Base-by-base conservation (phyloP, 768 basidiomycete genomes). In the Lactarius indigo region DNA sequence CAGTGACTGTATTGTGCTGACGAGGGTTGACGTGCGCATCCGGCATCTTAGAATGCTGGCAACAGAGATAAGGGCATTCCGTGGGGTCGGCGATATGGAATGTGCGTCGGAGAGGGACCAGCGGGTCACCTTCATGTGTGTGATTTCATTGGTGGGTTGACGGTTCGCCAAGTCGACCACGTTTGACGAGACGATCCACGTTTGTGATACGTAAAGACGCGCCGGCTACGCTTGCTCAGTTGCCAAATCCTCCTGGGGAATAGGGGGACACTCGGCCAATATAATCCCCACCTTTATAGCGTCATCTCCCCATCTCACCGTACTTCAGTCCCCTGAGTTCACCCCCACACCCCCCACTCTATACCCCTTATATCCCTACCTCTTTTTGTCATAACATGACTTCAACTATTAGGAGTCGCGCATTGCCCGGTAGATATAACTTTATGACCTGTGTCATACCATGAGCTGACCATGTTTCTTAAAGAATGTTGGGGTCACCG, bases 401-500 rank as follows among this genome's bases (percentile, higher is more conserved):
- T 52, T 57, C 44, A 8, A 58, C 41, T 30, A 58, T 35, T 30
- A 58, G 42, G 58, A 54, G 26, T 42, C 64, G 78, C 15, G 75
- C 78, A n/a, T 52, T 70, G 54, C 70, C 70, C 31, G 68, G 68
- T 70, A 30, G 23, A 63, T 50, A 7, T 47, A 41, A 58, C 42
- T 41, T 20, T 26, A 1, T 9, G 9, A 30, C 7, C 26, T 18
- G 31, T 66, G 37, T 39, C 56, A 23, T 41, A 13, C 20, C 20
- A 9, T 42, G 30, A 33, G 37, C 50, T 66, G 33, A 66, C 30
- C n/a, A 10, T 31, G 26, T 41, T 13, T 31, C 42, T 23, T 1
- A 10, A 57, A 84, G 92, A 94, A 73, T 96, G 94, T 76, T 96
- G 87, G 87, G 87, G 87, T 42, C 87, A 89, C 73, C 83, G 87